Evolutionary conservation across 148 eudicot genomes (phyloP), one percentile per base, ranked within the genome.

Genomic region (Pouteria glomerata): DNA sequence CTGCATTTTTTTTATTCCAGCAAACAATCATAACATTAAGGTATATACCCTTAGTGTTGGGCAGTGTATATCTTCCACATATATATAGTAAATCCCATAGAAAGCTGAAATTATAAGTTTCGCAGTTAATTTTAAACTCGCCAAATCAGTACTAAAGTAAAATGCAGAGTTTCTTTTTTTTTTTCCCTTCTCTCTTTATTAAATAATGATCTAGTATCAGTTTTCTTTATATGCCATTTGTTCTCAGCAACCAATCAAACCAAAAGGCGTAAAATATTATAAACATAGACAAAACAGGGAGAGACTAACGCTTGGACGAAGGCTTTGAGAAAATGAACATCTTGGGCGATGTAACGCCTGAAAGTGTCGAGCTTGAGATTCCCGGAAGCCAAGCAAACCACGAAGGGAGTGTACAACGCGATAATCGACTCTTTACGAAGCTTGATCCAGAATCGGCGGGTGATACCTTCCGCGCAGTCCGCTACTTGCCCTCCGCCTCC

Each of bases 301-400:
- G 57, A 47, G 12, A 78, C 93, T 83, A 0, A 95, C 99, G 97
- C 99, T 16, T 86, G 80, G 18, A 88, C 90, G 66, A 87, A 92
- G 57, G 96, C 91, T 23, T 82, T 84, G 50, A 96, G 94, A 66
- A 96, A 96, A 56, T 92, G 84, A 51, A 84, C 83, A 77, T 92
- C 99, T 62, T 95, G 99, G 39, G 90, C 81, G 66, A 95, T 71
- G 72, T 95, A 95, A 75, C 88, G 85, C 6, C 92, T 81, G 68
- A 96, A 96, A 55, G 89, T 10, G 0, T 90, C 84, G 31, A 88
- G 34, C 0, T 70, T 56, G 12, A 96, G 82, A 73, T 76, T 79
- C 19, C 96, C 99, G 8, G 94, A 80, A 42, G 94, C 90, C 82
- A 96, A 81, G 66, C 80, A 82, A 67, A 92, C 75, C 1, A 96